Base-by-base conservation (phyloP, 2,329 filamentous ascomycete genomes). In the Penicillium sp. region DNA sequence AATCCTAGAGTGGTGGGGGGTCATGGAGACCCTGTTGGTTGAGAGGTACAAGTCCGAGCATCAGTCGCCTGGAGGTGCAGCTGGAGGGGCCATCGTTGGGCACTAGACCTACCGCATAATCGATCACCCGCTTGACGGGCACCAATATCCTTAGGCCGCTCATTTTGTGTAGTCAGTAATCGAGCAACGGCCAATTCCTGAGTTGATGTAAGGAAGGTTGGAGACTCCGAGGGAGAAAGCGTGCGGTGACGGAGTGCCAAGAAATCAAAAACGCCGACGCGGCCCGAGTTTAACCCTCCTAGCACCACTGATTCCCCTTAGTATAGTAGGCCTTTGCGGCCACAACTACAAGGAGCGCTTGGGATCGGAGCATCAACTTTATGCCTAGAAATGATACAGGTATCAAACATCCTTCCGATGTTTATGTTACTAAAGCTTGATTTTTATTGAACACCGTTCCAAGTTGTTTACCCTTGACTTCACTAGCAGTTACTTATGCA, bases 51-150 rank as follows among this genome's bases (percentile, higher is more conserved):
- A 19, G 41, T 60, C 50, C 45, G 56, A 57, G 56, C 40, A 37
- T 40, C 45, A 49, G 44, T 54, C 56, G 50, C 35, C 17, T 40
- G 41, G 35, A 30, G 53, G 12, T 33, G 49, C 22, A 47, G 12
- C 53, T 46, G 11, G 50, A 50, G 40, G 50, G 47, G 26, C 14
- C 33, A 35, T 36, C 3, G 31, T 55, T 22, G 28, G 25, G 22
- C 12, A 17, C 35, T 38, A n/a, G 55, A 77, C 85, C 72, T 78
- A 91, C 88, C 67, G 89, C 88, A 83, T 90, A 91, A 82, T 92
- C 89, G 79, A 92, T 91, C 48, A 92, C 89, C 84, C 89, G 80
- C 80, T 92, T 92, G 45, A 92, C 80, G 75, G 89, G 89, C 4
- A 92, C 88, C 60, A 92, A 82, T 75, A 92, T 91, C 73, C 88